A percentile compares a stretch with the other conserved stretches of the same genome.
Evolutionary conservation across 208 protist genomes (phyloP).

Genomic region (Phytomonas sp.): DNA sequence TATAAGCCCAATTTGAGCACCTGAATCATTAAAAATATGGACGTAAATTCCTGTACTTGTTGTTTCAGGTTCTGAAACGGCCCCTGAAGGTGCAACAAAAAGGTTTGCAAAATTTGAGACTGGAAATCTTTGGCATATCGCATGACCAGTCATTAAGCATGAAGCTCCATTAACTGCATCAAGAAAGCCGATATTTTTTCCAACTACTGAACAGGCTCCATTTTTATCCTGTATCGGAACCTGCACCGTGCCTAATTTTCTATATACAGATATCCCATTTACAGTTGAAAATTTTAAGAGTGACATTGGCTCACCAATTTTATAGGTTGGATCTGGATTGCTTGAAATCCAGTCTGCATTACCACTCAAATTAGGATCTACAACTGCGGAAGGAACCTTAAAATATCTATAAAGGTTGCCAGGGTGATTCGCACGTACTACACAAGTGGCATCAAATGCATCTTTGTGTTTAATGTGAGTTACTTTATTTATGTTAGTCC

Average conservation of each 20-base stretch:
- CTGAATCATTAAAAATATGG: slow-evolving; percentile 21
- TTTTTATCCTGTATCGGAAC: slow-evolving; percentile 24
- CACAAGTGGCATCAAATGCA: slow-evolving; percentile 37
- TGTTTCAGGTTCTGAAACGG: slow-evolving; percentile 5
- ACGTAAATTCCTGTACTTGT: slow-evolving; percentile 26
- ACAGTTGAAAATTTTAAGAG: slow-evolving; percentile 20
- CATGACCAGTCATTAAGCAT: slow-evolving; percentile 33
- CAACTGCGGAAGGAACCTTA: slow-evolving; percentile 35
- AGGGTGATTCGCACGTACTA: slow-evolving; percentile 58
- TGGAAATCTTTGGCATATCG: slow-evolving; percentile 38
- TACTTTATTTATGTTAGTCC: slow-evolving; percentile 32
- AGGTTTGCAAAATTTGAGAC: slow-evolving; percentile 34
- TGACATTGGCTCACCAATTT: slow-evolving; percentile 21
- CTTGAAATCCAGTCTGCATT: neutral
- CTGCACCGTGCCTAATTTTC: slow-evolving; percentile 26
- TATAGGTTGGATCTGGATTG: neutral
- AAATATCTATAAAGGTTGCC: slow-evolving; percentile 57
- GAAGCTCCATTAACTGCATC: slow-evolving; percentile 33
- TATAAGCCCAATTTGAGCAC: slow-evolving; percentile 22
- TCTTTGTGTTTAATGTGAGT: slow-evolving; percentile 24
- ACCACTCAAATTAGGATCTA: slow-evolving; percentile 15
- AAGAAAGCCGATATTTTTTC: slow-evolving; percentile 35
- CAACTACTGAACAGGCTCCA: slow-evolving; percentile 32
- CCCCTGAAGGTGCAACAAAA: slow-evolving; percentile 22
- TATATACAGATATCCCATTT: slow-evolving; percentile 14